Evolutionary conservation across 805 yeast species (phyloP), one percentile per base, ranked within the genome.

Genomic region (Wickerhamiella parazyma): DNA sequence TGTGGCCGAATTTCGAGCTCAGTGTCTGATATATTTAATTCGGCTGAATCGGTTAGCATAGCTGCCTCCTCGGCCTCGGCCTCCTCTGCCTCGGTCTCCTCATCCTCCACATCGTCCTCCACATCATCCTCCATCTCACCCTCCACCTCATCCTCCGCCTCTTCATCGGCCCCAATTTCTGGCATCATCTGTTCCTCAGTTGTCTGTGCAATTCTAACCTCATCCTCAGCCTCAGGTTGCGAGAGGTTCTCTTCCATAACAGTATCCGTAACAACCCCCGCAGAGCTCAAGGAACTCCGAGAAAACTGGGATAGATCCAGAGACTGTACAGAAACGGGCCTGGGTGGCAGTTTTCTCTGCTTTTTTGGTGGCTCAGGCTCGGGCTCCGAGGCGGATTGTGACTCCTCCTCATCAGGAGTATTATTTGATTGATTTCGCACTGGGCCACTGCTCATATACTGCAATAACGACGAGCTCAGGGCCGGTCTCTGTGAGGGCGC

Each of bases 1-100:
- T n/a, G n/a, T n/a, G n/a, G n/a, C n/a, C n/a, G n/a, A n/a, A n/a
- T n/a, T n/a, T n/a, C n/a, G n/a, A n/a, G n/a, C n/a, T n/a, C n/a
- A n/a, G n/a, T n/a, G n/a, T n/a, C n/a, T n/a, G n/a, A n/a, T n/a
- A n/a, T n/a, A n/a, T n/a, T n/a, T n/a, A n/a, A n/a, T n/a, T n/a
- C n/a, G n/a, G n/a, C n/a, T n/a, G n/a, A n/a, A n/a, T n/a, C n/a
- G n/a, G n/a, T n/a, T n/a, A n/a, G n/a, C n/a, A n/a, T n/a, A n/a
- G n/a, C 20, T 6, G 45, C 38, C 20, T 34, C 44, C 22, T 51
- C 47, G 22, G 55, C 55, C 22, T 47, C 53, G 2, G 35, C 36
- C 9, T 41, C 50, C 24, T 41, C 49, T 14, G 45, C 47, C n/a
- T 45, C 44, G 12, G 11, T 4, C 19, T 35, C 41, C 2, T 46